phyloP scores from a whole-genome alignment of 2,329 filamentous ascomycete species.

The Diaporthe capsici region DNA sequence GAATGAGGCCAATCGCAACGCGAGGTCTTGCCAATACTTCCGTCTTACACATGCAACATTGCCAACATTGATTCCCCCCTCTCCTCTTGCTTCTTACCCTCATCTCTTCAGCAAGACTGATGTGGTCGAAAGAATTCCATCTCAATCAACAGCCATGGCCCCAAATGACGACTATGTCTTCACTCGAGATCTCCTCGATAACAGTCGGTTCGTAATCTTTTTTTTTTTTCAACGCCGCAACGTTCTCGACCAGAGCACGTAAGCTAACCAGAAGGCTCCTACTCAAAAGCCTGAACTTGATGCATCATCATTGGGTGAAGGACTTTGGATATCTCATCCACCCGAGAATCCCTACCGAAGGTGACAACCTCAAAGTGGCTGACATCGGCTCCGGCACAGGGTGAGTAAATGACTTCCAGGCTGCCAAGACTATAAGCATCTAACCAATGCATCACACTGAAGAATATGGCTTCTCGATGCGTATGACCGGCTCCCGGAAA shows the following conservation, averaged over 20 bases:
- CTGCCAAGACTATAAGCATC: background rate
- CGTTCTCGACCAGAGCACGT: background rate
- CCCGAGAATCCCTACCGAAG: background rate
- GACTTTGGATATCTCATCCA: background rate
- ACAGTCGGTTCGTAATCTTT: constrained; percentile 7
- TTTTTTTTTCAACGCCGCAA: too few relatives aligned
- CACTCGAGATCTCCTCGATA: constrained; percentile 10
- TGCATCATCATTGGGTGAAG: background rate
- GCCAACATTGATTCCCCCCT: background rate
- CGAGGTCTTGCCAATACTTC: background rate
- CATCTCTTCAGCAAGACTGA: too few relatives aligned
- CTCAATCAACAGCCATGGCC: background rate
- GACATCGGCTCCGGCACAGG: background rate
- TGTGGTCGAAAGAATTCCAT: rapidly evolving
- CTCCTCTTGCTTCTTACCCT: background rate
- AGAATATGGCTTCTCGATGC: constrained; percentile 8
- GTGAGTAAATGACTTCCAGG: background rate
- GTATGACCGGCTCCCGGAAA: background rate
- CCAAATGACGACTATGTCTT: background rate
- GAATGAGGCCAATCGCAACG: background rate
- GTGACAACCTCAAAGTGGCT: background rate
- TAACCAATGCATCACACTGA: background rate
- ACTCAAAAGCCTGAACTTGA: background rate
- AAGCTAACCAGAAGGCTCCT: background rate
- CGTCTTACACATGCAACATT: background rate